Evolutionary conservation across 106 monocot genomes (phyloP), one percentile per base, ranked within the genome.

Genomic region (Platanthera guangdongensis): DNA sequence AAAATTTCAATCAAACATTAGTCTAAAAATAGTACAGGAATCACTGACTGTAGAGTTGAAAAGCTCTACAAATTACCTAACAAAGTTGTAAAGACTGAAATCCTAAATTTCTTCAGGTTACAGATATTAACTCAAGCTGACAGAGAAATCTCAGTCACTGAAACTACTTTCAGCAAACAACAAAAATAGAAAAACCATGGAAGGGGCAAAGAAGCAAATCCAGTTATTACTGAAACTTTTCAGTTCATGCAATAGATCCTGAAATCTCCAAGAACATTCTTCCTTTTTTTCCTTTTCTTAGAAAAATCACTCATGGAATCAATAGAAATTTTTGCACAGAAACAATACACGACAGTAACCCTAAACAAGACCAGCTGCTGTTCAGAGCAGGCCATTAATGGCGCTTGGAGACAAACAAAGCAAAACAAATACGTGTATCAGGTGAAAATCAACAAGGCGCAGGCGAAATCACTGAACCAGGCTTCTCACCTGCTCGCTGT

Each of bases 401-500:
- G 8, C 32, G 39, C 32, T 11, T 60, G 9, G 21, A 60, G 19
- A n/a, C 21, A 60, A 60, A 67, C 67, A 45, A 3, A 67, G 67
- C 32, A 67, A 65, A 65, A 8, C 9, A 32, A 25, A 53, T 2
- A 9, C 9, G 53, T 21, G 21, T 1, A 60, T 60, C 8, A 60
- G 59, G 19, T 60, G 59, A 14, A 55, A 14, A 53, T 9, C 53
- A 53, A 12, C 55, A 55, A 14, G 55, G 10, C 10, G 4, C 55
- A 1, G 16, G 55, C 13, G 55, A 12, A 39, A 68, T 11, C 68
- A 32, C 68, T 39, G 1, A 55, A 60, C 32, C 25, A 30, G 2
- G 8, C 21, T 18, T 50, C 48, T 48, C 71, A 88, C 83, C 85
- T 85, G 88, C 80, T 88, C 88, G 46, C 82, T 82, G 83, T 88